Evolutionary conservation across 805 yeast genomes (phyloP).

Genomic region (Saccharomyces jurei): DNA sequence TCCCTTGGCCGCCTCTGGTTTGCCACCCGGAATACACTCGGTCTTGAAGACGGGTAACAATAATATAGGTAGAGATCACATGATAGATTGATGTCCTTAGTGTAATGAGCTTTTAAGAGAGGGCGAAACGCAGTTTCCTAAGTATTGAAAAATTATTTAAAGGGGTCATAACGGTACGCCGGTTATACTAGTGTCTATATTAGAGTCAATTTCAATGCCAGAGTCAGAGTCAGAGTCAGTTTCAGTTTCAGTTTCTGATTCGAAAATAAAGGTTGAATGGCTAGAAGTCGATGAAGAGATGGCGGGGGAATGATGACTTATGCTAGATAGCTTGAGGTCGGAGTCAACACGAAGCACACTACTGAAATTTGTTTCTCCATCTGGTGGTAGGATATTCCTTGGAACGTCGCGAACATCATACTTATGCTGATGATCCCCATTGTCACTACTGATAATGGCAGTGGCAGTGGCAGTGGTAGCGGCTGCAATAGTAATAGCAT

Average conservation of each 20-base stretch:
- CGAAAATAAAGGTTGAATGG: not conserved
- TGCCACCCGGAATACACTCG: not conserved
- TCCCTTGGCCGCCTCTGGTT: not conserved
- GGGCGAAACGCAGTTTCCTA: not conserved
- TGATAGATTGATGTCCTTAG: not conserved
- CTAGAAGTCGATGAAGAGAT: not conserved
- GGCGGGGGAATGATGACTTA: not conserved
- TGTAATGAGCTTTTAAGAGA: not conserved
- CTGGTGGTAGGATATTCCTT: not conserved
- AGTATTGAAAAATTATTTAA: not conserved
- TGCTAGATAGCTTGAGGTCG: not conserved
- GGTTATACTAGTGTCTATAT: not conserved
- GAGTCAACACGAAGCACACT: not conserved
- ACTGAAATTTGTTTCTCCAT: not conserved
- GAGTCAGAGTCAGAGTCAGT: not conserved
- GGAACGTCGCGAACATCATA: not conserved
- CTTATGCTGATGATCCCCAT: not conserved
- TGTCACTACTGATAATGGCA: not conserved
- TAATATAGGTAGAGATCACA: not conserved
- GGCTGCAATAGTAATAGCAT: not conserved
- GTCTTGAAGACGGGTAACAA: not conserved
- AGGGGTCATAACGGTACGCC: not conserved
- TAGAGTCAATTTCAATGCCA: not conserved
- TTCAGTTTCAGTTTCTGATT: not conserved
- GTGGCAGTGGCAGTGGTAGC: not conserved